Percentiles rank a stretch among this genome's conserved stretches.
Evolutionary conservation across 2,329 filamentous ascomycete species (phyloP).

Genomic region (Capronia americana): DNA sequence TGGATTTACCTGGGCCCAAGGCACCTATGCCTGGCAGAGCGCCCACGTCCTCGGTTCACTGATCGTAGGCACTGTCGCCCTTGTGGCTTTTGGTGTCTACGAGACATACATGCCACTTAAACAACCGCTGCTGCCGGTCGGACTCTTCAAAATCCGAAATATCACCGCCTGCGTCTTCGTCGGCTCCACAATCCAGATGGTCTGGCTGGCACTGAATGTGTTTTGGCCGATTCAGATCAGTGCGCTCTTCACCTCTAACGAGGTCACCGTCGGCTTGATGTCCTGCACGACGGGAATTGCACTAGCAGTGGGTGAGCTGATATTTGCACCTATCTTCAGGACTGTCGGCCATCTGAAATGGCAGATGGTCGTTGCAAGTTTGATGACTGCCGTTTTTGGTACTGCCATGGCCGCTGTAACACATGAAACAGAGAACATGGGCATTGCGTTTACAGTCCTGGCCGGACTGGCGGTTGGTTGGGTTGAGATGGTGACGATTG

Average conservation of each 20-base stretch:
- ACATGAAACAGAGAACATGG: conserved; percentile 33
- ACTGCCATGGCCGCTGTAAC: conserved; percentile 37
- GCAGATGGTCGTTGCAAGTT: conserved; percentile 34
- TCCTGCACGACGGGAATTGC: conserved; percentile 40
- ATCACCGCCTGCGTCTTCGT: conserved; percentile 50
- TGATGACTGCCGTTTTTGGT: conserved; percentile 36
- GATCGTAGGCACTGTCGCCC: conserved; percentile 47
- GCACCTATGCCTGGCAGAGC: conserved; percentile 51
- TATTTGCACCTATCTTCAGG: conserved; percentile 43
- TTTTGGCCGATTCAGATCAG: conserved; percentile 55
- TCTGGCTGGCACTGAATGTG: conserved; percentile 55
- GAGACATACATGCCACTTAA: conserved; percentile 48
- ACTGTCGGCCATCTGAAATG: conserved; percentile 34
- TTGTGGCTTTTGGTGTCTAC: conserved; percentile 49
- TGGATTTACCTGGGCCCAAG: conserved; percentile 53
- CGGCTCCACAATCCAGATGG: conserved; percentile 53
- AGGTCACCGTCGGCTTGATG: conserved; percentile 51
- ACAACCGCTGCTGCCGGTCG: conserved; percentile 52
- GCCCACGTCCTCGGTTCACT: conserved; percentile 46
- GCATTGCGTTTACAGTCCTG: conserved; percentile 39
- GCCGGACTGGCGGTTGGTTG: conserved; percentile 41
- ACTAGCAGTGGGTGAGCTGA: conserved; percentile 22
- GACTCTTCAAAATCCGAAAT: conserved; percentile 51
- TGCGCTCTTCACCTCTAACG: conserved; percentile 49
- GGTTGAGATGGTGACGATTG: conserved; percentile 40